Evolutionary conservation across 257 asterid genomes (phyloP).

Genomic region (Solanum habrochaites): DNA sequence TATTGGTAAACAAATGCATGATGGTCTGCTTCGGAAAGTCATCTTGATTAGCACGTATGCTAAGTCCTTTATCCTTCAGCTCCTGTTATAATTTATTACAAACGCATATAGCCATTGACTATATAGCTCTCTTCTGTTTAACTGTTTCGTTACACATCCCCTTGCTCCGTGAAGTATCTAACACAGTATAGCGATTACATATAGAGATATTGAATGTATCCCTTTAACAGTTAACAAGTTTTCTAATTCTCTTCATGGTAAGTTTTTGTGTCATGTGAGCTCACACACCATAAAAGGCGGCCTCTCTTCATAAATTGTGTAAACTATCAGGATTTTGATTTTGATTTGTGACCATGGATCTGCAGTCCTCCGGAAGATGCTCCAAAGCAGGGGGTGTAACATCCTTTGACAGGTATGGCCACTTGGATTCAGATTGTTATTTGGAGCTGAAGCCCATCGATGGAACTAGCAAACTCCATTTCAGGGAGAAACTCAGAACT

Average conservation of each 20-base stretch:
- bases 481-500: constrained; percentile 3
- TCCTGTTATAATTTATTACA: neutral
- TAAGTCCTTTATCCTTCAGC: neutral
- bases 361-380: constrained; percentile 46
- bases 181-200: too few relatives aligned
- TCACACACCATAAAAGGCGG: neutral
- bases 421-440: constrained; percentile 15
- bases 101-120: neutral
- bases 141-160: neutral
- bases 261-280: neutral
- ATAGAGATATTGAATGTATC: too few relatives aligned
- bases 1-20: neutral
- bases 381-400: constrained; percentile 24
- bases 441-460: constrained; percentile 5
- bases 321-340: constrained; percentile 28
- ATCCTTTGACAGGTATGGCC: constrained; percentile 9
- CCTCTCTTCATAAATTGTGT: constrained; percentile 10
- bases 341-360: constrained; percentile 27
- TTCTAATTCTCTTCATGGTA: neutral
- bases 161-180: too few relatives aligned
- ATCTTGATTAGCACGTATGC: neutral
- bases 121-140: neutral
- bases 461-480: neutral
- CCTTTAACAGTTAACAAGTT: neutral
- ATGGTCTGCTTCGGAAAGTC: neutral